phyloP scores from a whole-genome alignment of 139 green algal species.

The Picochlorum sp. region DNA sequence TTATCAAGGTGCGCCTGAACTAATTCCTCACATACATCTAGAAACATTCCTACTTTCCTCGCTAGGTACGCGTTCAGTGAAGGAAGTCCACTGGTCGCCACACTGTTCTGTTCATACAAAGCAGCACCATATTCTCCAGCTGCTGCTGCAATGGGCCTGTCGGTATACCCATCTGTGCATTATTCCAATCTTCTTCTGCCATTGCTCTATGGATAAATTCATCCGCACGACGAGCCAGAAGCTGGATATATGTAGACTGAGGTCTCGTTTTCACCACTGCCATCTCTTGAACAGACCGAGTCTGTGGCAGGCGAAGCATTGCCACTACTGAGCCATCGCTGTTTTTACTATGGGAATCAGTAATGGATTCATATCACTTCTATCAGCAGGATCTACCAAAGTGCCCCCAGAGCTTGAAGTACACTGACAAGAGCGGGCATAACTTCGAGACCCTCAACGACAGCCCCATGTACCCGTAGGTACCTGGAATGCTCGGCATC shows the following conservation, averaged over 20 bases:
- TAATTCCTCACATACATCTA: constrained; percentile 60
- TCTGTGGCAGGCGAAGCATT: constrained; percentile 56
- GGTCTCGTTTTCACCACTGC: constrained; percentile 46
- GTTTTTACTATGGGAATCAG: constrained; percentile 48
- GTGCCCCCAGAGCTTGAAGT: constrained; percentile 48
- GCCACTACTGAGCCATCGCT: constrained; percentile 33
- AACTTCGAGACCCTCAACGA: background rate
- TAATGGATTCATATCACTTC: constrained; percentile 57
- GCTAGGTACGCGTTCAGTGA: constrained; percentile 54
- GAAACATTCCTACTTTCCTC: constrained; percentile 60
- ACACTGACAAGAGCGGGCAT: constrained; percentile 30
- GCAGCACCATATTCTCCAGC: constrained; percentile 31
- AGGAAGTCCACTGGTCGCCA: constrained; percentile 24
- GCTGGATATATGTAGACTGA: constrained; percentile 24
- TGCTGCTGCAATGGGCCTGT: constrained; percentile 25
- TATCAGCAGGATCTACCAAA: constrained; percentile 42
- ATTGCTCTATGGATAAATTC: constrained; percentile 68
- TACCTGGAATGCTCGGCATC: too few relatives aligned
- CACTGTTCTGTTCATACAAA: constrained; percentile 45
- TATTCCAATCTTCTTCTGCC: constrained; percentile 55
- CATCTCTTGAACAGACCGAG: constrained; percentile 40
- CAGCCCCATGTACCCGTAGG: background rate
- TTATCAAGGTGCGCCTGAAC: constrained; percentile 41
- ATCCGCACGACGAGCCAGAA: constrained; percentile 54
- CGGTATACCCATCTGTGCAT: background rate